Base-by-base conservation (phyloP, 202 grass and related monocot genomes). In the Schoenoplectus tabernaemontani region DNA sequence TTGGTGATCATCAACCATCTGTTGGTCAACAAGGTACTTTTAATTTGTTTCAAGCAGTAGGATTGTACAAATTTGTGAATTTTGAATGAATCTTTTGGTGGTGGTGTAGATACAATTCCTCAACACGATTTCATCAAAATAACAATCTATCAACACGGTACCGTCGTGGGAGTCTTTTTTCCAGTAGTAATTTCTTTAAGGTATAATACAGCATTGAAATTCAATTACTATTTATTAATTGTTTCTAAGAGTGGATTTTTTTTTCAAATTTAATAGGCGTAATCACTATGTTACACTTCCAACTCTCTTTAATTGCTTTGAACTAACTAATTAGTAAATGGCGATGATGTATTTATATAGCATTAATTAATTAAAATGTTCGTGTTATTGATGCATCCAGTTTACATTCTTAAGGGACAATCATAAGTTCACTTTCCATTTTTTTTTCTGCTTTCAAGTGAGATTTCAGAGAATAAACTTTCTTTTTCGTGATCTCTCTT, bases 161-260 rank as follows among this genome's bases (percentile, higher is more conserved):
- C 17, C 77, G 22, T 73, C 28, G 34, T 73, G 64, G 48, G 81
- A n/a, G 32, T 73, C 34, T 43, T 73, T 74, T 83, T 83, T 54
- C 81, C 81, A 59, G 81, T 70, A 83, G 47, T 83, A 42, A 44
- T 83, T 74, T 83, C 66, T 36, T 62, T 73, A 60, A 74, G 64
- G 51, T 59, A 72, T 83, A 73, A 12, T 62, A 59, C 28, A 20
- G 20, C 8, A 46, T 20, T 34, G 24, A 64, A 62, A 61, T 59
- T 41, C 33, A 50, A 44, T 23, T 73, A 2, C 12, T 22, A 5
- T 82, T 72, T 24, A 11, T 82, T 57, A 57, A 57, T 58, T 39
- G n/a, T 28, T 53, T 63, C 57, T 63, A 9, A 48, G 57, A 10
- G 77, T 80, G 33, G 12, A 80, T 64, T 17, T 74, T 5, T 0